These are phyloP conservation scores for Ophiostoma triangulosporum DNA, from an alignment of 2,329 filamentous ascomycete genomes.

Conservation along the genomic window DNA sequence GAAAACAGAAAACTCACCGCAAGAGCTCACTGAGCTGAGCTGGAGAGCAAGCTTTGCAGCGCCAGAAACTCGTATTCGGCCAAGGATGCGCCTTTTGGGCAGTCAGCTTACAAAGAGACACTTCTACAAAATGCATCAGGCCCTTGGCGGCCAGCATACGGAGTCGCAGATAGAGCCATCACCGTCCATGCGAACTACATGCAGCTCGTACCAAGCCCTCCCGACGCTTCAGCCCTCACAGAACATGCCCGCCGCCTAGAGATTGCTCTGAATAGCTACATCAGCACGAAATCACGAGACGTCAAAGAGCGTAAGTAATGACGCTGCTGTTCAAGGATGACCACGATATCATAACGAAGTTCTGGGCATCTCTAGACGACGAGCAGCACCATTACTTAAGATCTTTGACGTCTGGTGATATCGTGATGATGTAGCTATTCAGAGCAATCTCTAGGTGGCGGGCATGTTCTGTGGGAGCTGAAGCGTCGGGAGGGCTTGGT, in stretches of 20 bases:
- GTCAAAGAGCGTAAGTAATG: neutral
- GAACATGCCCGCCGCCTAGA: neutral
- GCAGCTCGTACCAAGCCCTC: neutral
- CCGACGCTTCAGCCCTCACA: neutral
- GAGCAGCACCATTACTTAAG: no score
- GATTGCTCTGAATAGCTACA: neutral
- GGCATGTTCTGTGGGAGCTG: neutral
- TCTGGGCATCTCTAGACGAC: no score
- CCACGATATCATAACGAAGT: no score
- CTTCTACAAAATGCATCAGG: neutral
- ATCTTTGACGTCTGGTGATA: neutral
- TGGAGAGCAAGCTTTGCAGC: neutral
- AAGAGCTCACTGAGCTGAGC: neutral
- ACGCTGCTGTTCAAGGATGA: no score
- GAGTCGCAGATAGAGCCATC: neutral
- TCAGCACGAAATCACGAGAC: neutral
- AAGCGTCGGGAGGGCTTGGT: neutral
- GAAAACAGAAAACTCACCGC: neutral
- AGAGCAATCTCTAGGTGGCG: neutral
- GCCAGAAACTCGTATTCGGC: neutral
- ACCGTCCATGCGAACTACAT: neutral
- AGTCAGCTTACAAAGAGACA: neutral
- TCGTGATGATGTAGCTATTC: neutral
- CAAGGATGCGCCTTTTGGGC: neutral
- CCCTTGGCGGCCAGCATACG: neutral